phyloP scores from a whole-genome alignment of 768 basidiomycete genomes.

The Collybiopsis confluens region DNA sequence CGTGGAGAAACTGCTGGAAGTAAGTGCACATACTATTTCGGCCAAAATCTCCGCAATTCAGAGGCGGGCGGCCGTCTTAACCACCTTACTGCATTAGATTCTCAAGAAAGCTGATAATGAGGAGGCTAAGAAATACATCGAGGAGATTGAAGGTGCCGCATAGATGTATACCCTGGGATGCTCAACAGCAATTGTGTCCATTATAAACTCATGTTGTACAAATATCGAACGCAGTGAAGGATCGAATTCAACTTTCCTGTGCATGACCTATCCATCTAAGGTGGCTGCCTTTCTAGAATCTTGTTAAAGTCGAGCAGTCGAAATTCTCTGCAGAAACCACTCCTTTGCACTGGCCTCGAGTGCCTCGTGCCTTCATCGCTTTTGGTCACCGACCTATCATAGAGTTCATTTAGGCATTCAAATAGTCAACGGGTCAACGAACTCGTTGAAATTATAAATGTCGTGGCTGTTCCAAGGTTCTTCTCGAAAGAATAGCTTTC shows the following conservation, averaged over 20 bases:
- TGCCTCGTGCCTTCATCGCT: no score
- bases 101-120: conserved; percentile 49
- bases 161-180: neutral
- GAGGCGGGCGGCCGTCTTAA: no score
- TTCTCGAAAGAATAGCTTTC: neutral
- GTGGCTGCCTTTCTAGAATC: no score
- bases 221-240: no score
- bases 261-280: no score
- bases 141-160: conserved; percentile 55
- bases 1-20: conserved; percentile 69
- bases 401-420: no score
- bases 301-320: neutral
- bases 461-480: neutral
- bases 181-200: neutral
- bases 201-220: neutral
- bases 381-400: no score
- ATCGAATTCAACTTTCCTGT: no score
- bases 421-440: no score
- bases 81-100: no score
- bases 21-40: conserved; percentile 23
- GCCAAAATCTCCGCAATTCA: neutral
- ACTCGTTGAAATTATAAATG: no score
- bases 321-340: neutral
- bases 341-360: no score
- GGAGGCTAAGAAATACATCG: conserved; percentile 50